phyloP scores from a whole-genome alignment of 805 yeast genomes.

The Starmerella bombi region DNA sequence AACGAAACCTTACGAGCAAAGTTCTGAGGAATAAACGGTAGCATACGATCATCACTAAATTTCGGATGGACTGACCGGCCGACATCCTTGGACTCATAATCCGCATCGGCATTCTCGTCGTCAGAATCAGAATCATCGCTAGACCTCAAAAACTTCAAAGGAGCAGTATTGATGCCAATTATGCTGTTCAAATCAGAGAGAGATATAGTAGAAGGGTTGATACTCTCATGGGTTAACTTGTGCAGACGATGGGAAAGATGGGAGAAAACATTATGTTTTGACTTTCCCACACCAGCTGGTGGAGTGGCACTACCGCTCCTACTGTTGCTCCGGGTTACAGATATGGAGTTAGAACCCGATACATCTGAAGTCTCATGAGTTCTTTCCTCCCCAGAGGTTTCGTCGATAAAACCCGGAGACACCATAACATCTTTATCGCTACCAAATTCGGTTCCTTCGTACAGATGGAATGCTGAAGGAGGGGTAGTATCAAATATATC shows the following conservation, averaged over 20 bases:
- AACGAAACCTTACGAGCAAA: conserved; percentile 4
- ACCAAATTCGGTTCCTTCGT: neutral
- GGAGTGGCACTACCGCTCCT: neutral
- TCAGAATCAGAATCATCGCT: conserved; percentile 1
- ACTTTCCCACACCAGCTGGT: neutral
- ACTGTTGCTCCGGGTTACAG: neutral
- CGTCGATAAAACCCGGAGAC: neutral
- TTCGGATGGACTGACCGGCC: neutral
- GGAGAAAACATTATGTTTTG: neutral
- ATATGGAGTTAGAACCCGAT: neutral
- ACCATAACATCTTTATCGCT: neutral
- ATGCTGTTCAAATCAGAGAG: neutral
- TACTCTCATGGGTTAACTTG: conserved; percentile 6
- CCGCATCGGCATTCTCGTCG: conserved; percentile 13
- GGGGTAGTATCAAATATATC: conserved; percentile 14
- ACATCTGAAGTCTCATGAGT: too few relatives aligned
- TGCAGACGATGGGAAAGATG: conserved; percentile 5
- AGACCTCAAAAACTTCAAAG: neutral
- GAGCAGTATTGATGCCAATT: neutral
- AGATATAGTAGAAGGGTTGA: neutral
- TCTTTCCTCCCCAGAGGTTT: neutral
- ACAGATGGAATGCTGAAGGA: conserved; percentile 2
- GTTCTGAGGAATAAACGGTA: conserved; percentile 2
- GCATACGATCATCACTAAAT: conserved; percentile 4
- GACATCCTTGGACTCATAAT: conserved; percentile 3